Percentiles rank a stretch among this genome's conserved stretches.
Conservation (phyloP, 2,329 filamentous ascomycete species). For the Monosporascus sp. region DNA sequence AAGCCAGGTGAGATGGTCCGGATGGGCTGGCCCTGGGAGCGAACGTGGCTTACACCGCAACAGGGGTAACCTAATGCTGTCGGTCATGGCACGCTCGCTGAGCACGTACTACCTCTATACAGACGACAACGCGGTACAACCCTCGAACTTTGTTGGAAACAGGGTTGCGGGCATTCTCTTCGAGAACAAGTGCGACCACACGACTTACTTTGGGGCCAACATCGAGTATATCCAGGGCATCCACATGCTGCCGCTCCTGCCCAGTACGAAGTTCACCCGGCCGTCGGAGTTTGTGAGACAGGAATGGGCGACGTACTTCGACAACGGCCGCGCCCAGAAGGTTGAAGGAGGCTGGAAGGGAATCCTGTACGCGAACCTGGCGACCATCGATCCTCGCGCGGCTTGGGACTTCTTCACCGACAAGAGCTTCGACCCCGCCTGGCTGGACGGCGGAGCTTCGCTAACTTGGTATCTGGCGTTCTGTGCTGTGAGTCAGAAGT, state of each 20-base stretch:
- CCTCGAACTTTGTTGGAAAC: conserved; percentile 73
- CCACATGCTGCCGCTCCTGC: conserved; percentile 65
- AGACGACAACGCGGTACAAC: conserved; percentile 63
- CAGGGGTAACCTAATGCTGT: conserved; percentile 75
- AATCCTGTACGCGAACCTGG: conserved; percentile 76
- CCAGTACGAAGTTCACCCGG: conserved; percentile 61
- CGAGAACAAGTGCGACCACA: conserved; percentile 93
- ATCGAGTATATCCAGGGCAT: conserved; percentile 70
- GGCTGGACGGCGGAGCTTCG: conserved; percentile 77
- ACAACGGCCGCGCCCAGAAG: conserved; percentile 55
- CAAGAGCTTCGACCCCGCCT: conserved; percentile 58
- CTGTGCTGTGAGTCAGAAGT: conserved; percentile 54
- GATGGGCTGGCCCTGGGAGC: not conserved
- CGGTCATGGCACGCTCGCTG: conserved; percentile 68
- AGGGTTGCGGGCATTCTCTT: conserved; percentile 70
- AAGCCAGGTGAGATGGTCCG: conserved; percentile 51
- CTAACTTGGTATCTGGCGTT: conserved; percentile 82
- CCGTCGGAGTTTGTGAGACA: conserved; percentile 65
- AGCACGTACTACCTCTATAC: conserved; percentile 79
- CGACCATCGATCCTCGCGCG: conserved; percentile 63
- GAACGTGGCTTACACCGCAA: conserved; percentile 11
- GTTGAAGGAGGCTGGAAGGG: conserved; percentile 79
- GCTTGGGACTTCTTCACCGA: conserved; percentile 73
- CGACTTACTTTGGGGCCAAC: conserved; percentile 77
- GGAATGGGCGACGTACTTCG: conserved; percentile 81